Evolutionary conservation across 2,329 filamentous ascomycete genomes (phyloP), one percentile per base, ranked within the genome.

Genomic region (Cylindrodendrum hubeiense): DNA sequence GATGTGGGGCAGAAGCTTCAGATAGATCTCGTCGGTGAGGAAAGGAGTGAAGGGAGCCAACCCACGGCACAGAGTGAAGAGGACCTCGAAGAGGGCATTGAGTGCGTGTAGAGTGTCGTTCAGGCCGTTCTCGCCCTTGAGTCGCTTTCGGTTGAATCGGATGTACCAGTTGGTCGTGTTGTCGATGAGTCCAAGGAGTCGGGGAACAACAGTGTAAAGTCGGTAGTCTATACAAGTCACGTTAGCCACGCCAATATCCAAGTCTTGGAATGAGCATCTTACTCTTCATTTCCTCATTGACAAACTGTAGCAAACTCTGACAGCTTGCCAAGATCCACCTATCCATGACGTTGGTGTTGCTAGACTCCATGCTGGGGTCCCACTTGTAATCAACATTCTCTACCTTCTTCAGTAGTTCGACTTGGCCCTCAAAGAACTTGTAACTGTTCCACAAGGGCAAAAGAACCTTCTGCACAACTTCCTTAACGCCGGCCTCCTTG

Each of bases 111-210:
- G 84, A 12, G 96, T 98, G 77, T 98, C 96, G 15, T 95, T 88
- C 24, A 93, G 81, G 19, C 94, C 94, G 69, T 93, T 90, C 77
- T 97, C 94, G 46, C 95, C 95, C 89, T 97, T 98, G 71, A 97
- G 85, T 59, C 95, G 90, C 79, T 93, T 93, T 59, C 95, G 89
- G 84, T 98, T 98, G 84, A 97, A 97, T 66, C 94, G 89, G 78
- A 98, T 98, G 81, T 98, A 98, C 95, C 95, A 98, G 81, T 98
- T 98, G n/a, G 95, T 98, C 4, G 93, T 94, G 81, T 97, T 94
- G 75, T 98, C 95, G 70, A 98, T 97, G 75, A 97, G 87, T 63
- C 87, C 87, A 19, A 97, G 86, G 65, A 98, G 83, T 68, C 93
- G 88, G 8, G 95, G 95, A 47, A 97, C 94, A 47, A 98, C 95